Percentiles rank a stretch among this genome's conserved stretches.
phyloP scores from a whole-genome alignment of 2,329 filamentous ascomycete species.

The Neopestalotiopsis rosae region DNA sequence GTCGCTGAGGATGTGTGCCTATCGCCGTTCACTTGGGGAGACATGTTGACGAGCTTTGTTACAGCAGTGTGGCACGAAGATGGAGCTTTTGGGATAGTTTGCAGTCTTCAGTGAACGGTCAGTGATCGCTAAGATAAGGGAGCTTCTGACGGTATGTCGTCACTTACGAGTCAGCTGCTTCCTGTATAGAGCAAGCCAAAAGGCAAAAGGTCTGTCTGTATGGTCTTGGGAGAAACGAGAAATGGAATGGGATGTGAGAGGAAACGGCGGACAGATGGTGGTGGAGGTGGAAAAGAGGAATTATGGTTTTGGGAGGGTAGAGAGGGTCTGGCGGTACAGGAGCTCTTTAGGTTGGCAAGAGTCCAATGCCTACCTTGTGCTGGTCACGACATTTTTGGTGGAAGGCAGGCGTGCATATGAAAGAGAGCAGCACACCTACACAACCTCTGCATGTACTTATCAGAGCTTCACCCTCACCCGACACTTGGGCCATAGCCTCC shows the following conservation, averaged over 20 bases:
- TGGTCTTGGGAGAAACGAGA: neutral
- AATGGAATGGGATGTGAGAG: neutral
- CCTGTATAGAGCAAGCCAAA: neutral
- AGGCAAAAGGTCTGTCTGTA: neutral
- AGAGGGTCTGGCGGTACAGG: neutral
- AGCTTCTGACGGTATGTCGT: neutral
- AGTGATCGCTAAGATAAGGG: slow-evolving; percentile 2
- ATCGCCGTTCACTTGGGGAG: slow-evolving; percentile 40
- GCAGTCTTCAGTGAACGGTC: neutral
- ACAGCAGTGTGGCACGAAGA: neutral
- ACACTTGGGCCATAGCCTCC: too few species aligned
- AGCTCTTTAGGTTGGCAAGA: slow-evolving; percentile 12
- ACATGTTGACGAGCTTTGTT: slow-evolving; percentile 27
- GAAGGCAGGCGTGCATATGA: slow-evolving; percentile 1
- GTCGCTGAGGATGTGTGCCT: slow-evolving; percentile 37
- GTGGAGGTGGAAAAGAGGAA: neutral
- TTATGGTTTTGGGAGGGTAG: neutral
- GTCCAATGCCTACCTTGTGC: neutral
- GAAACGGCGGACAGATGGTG: neutral
- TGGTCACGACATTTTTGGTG: slow-evolving; percentile 6
- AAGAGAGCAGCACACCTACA: neutral
- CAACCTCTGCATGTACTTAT: neutral
- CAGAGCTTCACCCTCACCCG: neutral
- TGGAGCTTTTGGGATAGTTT: neutral
- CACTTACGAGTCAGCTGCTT: neutral